Evolutionary conservation across 768 basidiomycete genomes (phyloP).

Genomic region (Tephrocybe sp.): DNA sequence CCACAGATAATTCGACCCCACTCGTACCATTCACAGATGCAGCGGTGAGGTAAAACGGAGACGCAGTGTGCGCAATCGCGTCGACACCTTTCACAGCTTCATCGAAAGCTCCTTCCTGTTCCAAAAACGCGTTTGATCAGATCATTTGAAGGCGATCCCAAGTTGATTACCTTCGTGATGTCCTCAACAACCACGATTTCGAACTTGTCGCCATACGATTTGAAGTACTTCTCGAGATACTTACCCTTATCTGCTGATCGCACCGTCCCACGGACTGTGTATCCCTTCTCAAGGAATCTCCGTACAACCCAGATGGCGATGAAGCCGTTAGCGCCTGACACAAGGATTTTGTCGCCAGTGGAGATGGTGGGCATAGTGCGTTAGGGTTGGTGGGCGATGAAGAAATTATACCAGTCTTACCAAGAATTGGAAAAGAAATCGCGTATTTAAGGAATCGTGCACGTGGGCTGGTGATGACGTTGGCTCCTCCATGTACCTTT

Average conservation of each 20-base stretch:
- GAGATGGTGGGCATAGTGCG: slow-evolving; percentile 21
- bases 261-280: slow-evolving; percentile 27
- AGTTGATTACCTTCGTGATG: slow-evolving; percentile 19
- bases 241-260: slow-evolving; percentile 24
- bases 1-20: not conserved
- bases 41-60: slow-evolving; percentile 49
- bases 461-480: too few relatives aligned
- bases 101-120: slow-evolving; percentile 62
- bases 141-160: not conserved
- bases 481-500: too few relatives aligned
- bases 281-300: slow-evolving; percentile 27
- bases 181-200: slow-evolving; percentile 26
- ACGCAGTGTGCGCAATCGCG: slow-evolving; percentile 62
- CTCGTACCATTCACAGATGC: slow-evolving; percentile 32
- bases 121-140: not conserved
- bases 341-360: slow-evolving; percentile 24
- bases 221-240: slow-evolving; percentile 21
- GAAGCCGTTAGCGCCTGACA: slow-evolving; percentile 30
- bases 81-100: slow-evolving; percentile 69
- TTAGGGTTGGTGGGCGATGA: not conserved
- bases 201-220: slow-evolving; percentile 24
- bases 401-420: too few relatives aligned
- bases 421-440: too few relatives aligned
- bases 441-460: too few relatives aligned
- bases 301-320: slow-evolving; percentile 28